Evolutionary conservation across 768 basidiomycete genomes (phyloP).

Genomic region (Leccinum uliginosum): DNA sequence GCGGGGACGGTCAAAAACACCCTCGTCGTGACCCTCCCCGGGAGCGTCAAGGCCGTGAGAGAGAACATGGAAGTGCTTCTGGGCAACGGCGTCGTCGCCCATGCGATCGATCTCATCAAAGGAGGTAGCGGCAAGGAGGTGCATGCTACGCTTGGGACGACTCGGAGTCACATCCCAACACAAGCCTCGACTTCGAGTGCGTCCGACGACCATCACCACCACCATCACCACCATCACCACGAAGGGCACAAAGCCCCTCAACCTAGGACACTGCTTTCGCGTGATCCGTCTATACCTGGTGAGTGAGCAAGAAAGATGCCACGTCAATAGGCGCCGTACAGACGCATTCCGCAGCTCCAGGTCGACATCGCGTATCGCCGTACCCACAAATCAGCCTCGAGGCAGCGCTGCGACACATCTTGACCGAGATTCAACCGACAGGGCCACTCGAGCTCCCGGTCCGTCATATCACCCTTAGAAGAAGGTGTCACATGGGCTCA

Average conservation of each 20-base stretch:
- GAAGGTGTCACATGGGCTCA: background rate
- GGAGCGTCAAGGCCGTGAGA: constrained; percentile 79
- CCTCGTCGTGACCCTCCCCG: constrained; percentile 77
- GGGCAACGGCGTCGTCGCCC: constrained; percentile 50
- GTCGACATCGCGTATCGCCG: constrained; percentile 72
- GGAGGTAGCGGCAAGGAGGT: constrained; percentile 63
- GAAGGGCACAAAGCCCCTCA: constrained; percentile 45
- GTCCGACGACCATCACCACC: constrained; percentile 17
- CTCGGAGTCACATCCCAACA: constrained; percentile 15
- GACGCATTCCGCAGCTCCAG: constrained; percentile 43
- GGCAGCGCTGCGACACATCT: constrained; percentile 56
- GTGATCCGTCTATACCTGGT: constrained; percentile 69
- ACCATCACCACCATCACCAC: constrained; percentile 35
- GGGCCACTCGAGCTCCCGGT: constrained; percentile 41
- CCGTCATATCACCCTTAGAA: constrained; percentile 9
- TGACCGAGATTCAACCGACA: constrained; percentile 44
- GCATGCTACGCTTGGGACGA: constrained; percentile 47
- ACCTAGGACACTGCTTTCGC: constrained; percentile 56
- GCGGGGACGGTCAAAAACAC: constrained; percentile 67
- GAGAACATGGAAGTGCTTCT: constrained; percentile 71
- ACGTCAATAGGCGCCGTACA: background rate
- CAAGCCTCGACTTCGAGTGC: constrained; percentile 16
- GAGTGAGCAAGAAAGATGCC: constrained; percentile 19
- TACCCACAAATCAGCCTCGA: constrained; percentile 68
- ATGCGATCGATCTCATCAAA: constrained; percentile 68